These are phyloP conservation scores for Euphrasia confusa DNA, from an alignment of 257 asterid genomes.

Conservation along the genomic window DNA sequence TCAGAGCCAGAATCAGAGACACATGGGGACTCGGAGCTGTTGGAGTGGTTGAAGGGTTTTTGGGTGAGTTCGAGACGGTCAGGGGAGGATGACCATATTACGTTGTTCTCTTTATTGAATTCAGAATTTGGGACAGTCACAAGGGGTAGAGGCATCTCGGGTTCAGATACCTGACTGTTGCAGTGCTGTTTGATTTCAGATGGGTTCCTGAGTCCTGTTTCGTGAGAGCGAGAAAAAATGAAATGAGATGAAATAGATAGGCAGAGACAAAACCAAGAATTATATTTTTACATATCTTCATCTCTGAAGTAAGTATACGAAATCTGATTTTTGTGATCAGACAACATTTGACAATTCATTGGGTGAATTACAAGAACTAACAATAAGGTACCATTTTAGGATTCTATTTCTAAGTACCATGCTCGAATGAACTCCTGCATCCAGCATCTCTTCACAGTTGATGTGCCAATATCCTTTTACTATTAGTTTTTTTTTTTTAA, in stretches of 20 bases:
- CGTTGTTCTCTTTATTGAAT: slow-evolving; percentile 65
- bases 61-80: slow-evolving; percentile 81
- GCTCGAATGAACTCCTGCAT: neutral
- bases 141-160: slow-evolving; percentile 69
- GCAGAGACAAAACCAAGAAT: neutral
- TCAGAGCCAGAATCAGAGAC: slow-evolving; percentile 92
- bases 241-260: neutral
- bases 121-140: slow-evolving; percentile 60
- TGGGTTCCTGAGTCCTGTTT: slow-evolving; percentile 48
- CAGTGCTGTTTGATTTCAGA: slow-evolving; percentile 53
- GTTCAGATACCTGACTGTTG: slow-evolving; percentile 47
- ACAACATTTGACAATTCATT: neutral
- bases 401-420: neutral
- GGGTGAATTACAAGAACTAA: neutral
- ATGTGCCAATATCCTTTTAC: neutral
- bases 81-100: slow-evolving; percentile 75
- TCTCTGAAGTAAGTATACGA: neutral
- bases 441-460: neutral
- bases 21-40: slow-evolving; percentile 85
- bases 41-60: slow-evolving; percentile 74
- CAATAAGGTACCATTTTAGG: too few relatives aligned
- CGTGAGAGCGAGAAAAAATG: slow-evolving; percentile 4
- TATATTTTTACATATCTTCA: too few relatives aligned
- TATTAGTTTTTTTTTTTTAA: neutral
- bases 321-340: neutral